phyloP scores from a whole-genome alignment of 768 basidiomycete genomes.

The Rhodosporidiobolus odoratus region DNA sequence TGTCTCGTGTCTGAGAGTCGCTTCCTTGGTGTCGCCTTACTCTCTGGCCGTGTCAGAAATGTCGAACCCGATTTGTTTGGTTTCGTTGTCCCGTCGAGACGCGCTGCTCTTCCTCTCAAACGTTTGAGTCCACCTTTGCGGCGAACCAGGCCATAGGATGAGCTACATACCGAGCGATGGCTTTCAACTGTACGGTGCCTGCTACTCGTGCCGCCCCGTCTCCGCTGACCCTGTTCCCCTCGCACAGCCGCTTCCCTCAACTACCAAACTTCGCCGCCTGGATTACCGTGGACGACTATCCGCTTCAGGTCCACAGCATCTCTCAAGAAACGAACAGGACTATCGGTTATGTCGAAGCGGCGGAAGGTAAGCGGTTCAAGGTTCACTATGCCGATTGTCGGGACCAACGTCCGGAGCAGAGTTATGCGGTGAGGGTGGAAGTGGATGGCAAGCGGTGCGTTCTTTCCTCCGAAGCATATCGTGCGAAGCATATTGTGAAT shows the following conservation, averaged over 20 bases:
- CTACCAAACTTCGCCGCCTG: not conserved
- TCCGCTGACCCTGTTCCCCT: not conserved
- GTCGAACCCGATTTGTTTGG: too few species aligned
- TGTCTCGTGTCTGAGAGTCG: too few species aligned
- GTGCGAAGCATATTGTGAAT: too few species aligned
- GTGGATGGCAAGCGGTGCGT: not conserved
- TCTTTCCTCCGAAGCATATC: not conserved
- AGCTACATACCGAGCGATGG: too few species aligned
- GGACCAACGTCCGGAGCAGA: not conserved
- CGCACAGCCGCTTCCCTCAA: not conserved
- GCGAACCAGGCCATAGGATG: too few species aligned
- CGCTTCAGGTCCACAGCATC: not conserved
- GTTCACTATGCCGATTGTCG: not conserved
- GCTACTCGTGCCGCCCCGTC: too few species aligned
- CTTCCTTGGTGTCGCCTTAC: too few species aligned
- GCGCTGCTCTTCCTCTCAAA: too few species aligned
- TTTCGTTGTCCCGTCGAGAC: too few species aligned
- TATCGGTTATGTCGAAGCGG: constrained; percentile 2
- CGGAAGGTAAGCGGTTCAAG: not conserved
- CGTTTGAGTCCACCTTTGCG: too few species aligned
- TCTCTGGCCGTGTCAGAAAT: too few species aligned
- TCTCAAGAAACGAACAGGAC: not conserved
- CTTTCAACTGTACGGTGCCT: too few species aligned
- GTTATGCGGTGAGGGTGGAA: not conserved
- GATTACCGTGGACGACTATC: not conserved